Base-by-base conservation (phyloP, 164 flowering plant species). In the Kingdonia uniflora region DNA sequence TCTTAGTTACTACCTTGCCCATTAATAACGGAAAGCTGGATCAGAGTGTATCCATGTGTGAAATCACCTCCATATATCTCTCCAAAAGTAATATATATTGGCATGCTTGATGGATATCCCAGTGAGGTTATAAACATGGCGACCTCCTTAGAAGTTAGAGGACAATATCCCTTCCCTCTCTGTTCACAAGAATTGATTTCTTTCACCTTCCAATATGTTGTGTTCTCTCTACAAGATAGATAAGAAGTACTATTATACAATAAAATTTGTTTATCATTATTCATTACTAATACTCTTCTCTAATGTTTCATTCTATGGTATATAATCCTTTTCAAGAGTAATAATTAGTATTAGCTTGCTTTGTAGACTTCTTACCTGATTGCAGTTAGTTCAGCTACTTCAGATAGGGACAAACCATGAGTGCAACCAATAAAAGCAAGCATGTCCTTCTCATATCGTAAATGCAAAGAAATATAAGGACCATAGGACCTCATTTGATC, bases 381-480 rank as follows among this genome's bases (percentile, higher is more conserved):
- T 37, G 25, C 61, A 68, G 76, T 76, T 33, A 92, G 74, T 59
- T 92, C 99, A 49, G 81, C 84, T 43, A 95, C 94, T 74, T 92
- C 99, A 51, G 59, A 72, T 8, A 72, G 47, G 60, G 95, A 78
- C 64, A 92, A 71, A 67, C 71, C 95, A 71, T 86, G 86, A 7
- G 94, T 84, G 79, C 99, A 92, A 52, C 99, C 99, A 78, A 94
- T 92, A 66, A 86, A 92, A 16, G 99, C 87, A 66, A 92, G 96
- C 95, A 92, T 80, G 62, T 92, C 99, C 55, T 92, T 88, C 71
- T 92, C 99, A 71, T 70, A 92, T 56, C 99, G 80, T 56, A 92
- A 65, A 75, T 92, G 99, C 57, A 92, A 66, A 63, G 99, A 91
- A 61, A 92, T 86, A 51, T 82, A 92, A 23, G 67, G 91, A 61